Percentiles rank a stretch among this genome's conserved stretches.
Evolutionary conservation across 2,329 filamentous ascomycete genomes (phyloP).

Genomic region (Arthroderma sp.): DNA sequence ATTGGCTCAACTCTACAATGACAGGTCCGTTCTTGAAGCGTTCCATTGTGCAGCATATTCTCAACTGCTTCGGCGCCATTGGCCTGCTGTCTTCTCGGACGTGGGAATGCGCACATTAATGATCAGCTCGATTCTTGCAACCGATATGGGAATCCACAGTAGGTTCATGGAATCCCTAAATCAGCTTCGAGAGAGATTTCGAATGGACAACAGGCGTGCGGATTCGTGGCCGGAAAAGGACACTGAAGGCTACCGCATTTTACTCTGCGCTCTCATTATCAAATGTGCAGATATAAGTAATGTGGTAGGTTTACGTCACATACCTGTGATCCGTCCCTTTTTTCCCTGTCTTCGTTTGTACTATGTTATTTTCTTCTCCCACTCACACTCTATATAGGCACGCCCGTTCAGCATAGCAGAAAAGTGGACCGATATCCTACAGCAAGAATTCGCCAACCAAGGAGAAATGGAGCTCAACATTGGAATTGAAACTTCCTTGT

Average conservation of each 20-base stretch:
- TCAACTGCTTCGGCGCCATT: slow-evolving; percentile 83
- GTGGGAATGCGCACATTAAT: slow-evolving; percentile 72
- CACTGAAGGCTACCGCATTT: slow-evolving; percentile 59
- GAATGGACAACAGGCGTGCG: slow-evolving; percentile 47
- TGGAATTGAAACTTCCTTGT: slow-evolving; percentile 74
- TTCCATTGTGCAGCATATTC: slow-evolving; percentile 97
- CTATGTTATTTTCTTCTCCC: slow-evolving; percentile 7
- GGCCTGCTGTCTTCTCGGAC: slow-evolving; percentile 71
- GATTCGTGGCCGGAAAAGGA: slow-evolving; percentile 67
- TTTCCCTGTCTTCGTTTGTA: slow-evolving; percentile 12
- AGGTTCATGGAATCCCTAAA: slow-evolving; percentile 86
- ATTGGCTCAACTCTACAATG: slow-evolving; percentile 89
- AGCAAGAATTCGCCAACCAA: slow-evolving; percentile 88
- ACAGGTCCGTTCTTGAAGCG: slow-evolving; percentile 88
- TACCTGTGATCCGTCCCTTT: slow-evolving; percentile 2
- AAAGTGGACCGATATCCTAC: slow-evolving; percentile 85
- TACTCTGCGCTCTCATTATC: slow-evolving; percentile 84
- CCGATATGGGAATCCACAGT: slow-evolving; percentile 94
- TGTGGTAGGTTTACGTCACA: slow-evolving; percentile 51
- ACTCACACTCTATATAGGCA: slow-evolving; percentile 43
- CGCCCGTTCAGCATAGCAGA: slow-evolving; percentile 70
- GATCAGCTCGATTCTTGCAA: slow-evolving; percentile 95
- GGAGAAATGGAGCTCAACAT: slow-evolving; percentile 82
- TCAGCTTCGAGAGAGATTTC: slow-evolving; percentile 66
- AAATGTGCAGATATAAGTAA: slow-evolving; percentile 99